These are phyloP conservation scores for Rehmannia glutinosa DNA, from an alignment of 257 asterid genomes.

Conservation along the genomic window DNA sequence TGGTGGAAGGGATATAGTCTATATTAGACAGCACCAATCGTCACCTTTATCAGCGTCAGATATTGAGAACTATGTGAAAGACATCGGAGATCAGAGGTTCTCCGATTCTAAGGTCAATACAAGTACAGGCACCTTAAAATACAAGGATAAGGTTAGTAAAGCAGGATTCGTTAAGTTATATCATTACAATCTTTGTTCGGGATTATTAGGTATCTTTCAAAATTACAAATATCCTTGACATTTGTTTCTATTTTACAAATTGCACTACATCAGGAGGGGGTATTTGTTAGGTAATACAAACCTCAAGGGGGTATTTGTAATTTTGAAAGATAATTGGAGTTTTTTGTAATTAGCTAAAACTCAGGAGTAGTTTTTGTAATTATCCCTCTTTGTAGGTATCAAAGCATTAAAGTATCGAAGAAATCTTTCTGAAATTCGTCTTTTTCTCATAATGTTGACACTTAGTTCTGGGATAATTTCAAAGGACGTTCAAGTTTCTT, in stretches of 20 bases:
- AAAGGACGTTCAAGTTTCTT: neutral
- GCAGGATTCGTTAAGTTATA: neutral
- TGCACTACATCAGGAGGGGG: too few relatives aligned
- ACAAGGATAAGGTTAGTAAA: constrained; percentile 93
- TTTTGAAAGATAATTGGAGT: too few relatives aligned
- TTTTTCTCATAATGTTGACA: neutral
- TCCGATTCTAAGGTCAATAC: constrained; percentile 68
- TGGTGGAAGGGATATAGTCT: constrained; percentile 95
- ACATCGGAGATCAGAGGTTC: constrained; percentile 89
- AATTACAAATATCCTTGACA: too few relatives aligned
- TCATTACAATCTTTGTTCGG: neutral
- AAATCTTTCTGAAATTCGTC: neutral
- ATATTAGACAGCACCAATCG: constrained; percentile 83
- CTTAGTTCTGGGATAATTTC: neutral
- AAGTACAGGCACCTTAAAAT: constrained; percentile 71
- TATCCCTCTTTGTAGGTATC: too few relatives aligned
- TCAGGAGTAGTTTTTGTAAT: too few relatives aligned
- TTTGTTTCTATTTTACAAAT: too few relatives aligned
- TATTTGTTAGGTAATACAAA: too few relatives aligned
- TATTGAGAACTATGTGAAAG: constrained; percentile 80
- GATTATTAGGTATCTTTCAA: too few relatives aligned
- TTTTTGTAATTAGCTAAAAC: too few relatives aligned
- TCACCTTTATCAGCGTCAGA: constrained; percentile 76
- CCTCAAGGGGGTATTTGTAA: too few relatives aligned
- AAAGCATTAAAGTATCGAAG: too few relatives aligned